phyloP scores from a whole-genome alignment of 1,284 basidiomycete genomes.

The Grifola frondosa region DNA sequence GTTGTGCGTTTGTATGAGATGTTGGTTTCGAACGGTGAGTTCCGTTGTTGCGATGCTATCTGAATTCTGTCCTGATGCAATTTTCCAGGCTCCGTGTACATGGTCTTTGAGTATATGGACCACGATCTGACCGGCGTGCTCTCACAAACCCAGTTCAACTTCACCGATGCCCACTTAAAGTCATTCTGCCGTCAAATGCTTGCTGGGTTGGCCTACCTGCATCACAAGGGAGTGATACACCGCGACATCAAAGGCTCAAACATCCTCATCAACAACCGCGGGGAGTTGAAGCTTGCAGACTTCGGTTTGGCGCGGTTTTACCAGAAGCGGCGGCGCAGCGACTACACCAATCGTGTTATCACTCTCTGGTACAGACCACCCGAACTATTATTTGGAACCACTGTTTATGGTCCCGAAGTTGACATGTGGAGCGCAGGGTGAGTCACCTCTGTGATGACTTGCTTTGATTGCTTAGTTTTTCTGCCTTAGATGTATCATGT shows the following conservation, averaged over 20 bases:
- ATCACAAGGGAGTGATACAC: conserved; percentile 94
- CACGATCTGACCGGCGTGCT: conserved; percentile 97
- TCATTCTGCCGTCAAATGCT: conserved; percentile 96
- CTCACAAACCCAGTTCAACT: conserved; percentile 85
- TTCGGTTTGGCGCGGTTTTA: conserved; percentile 98
- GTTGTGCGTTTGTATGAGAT: conserved; percentile 92
- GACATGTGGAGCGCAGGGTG: conserved; percentile 99
- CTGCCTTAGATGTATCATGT: conserved; percentile 86
- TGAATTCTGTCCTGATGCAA: conserved; percentile 3
- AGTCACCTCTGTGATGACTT: conserved; percentile 24
- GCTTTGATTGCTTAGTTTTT: conserved; percentile 1
- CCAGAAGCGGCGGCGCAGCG: conserved; percentile 83
- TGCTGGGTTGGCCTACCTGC: conserved; percentile 89
- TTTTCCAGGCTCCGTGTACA: conserved; percentile 84
- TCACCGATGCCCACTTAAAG: conserved; percentile 88
- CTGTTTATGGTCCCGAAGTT: conserved; percentile 97
- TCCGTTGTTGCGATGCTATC: background rate
- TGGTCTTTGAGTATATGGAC: conserved; percentile 99
- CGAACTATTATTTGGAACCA: conserved; percentile 93
- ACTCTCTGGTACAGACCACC: conserved; percentile 99
- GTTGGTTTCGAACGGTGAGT: conserved; percentile 93
- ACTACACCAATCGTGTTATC: conserved; percentile 99
- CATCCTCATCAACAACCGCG: conserved; percentile 90
- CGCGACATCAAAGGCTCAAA: conserved; percentile 99
- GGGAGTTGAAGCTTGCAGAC: conserved; percentile 94